Evolutionary conservation across 1,139 yeast genomes (phyloP), one percentile per base, ranked within the genome.

Genomic region (Arxiozyma heterogenica): DNA sequence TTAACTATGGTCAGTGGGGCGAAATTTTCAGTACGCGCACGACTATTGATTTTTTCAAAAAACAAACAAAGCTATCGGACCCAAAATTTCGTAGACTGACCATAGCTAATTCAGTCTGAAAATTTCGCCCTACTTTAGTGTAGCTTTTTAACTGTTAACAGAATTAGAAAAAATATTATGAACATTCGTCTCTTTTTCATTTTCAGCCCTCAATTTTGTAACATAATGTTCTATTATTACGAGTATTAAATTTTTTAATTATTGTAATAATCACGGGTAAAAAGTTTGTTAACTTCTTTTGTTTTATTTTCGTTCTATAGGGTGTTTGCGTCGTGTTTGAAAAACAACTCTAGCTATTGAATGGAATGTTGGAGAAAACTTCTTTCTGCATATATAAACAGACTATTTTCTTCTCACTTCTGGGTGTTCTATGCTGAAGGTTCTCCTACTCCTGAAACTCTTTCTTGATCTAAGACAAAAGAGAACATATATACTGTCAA

Each of bases 71-170:
- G 39, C 6, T 25, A 18, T 22, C 20, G 38, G 22, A 18, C 56
- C 51, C 21, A 34, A 18, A 44, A 15, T 49, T 54, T 55, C 58
- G 51, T 51, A 17, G 38, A 34, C 17, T 44, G 30, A n/a, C 55
- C 58, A 56, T 54, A 54, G 51, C 55, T 39, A 54, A 54, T 9
- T 30, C 55, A 51, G 55, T 38, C 58, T 47, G 20, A 43, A 17
- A 34, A 20, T n/a, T 54, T 54, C 55, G 47, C 54, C 41, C 47
- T 27, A 1, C 20, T 45, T 18, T 17, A 18, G 21, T 42, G 47
- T 20, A 20, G 27, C 34, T 11, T 23, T 30, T 15, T 7, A 20
- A 18, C 17, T 27, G 25, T n/a, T 25, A 23, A n/a, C 44, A 34
- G 9, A 27, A n/a, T 9, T 20, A 18, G 8, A 18, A 30, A 27